phyloP scores from a whole-genome alignment of 176 grass and related monocot genomes.

The Eragrostis nindensis region DNA sequence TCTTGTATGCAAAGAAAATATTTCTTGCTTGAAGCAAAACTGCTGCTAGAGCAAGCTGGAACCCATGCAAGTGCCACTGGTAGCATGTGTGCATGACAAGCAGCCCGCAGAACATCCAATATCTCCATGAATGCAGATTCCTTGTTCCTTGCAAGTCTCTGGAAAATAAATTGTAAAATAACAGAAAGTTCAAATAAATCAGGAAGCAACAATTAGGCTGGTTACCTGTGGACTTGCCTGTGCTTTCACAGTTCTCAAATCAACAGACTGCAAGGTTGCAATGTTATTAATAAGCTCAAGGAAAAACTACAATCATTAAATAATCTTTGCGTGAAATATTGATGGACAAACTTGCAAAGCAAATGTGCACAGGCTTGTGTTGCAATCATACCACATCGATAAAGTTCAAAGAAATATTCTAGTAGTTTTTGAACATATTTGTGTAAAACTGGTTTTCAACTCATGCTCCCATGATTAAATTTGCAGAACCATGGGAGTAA shows the following conservation, averaged over 20 bases:
- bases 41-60: conserved; percentile 35
- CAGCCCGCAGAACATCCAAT: conserved; percentile 50
- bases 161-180: neutral
- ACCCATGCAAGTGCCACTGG: conserved; percentile 81
- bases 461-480: too few relatives aligned
- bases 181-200: conserved; percentile 8
- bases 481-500: too few relatives aligned
- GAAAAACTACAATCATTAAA: neutral
- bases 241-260: conserved; percentile 26
- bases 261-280: conserved; percentile 42
- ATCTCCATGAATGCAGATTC: conserved; percentile 67
- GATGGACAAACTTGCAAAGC: too few relatives aligned
- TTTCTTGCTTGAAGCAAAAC: neutral
- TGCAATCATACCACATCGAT: too few relatives aligned
- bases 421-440: too few relatives aligned
- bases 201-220: neutral
- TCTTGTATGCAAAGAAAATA: conserved; percentile 55
- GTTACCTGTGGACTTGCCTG: conserved; percentile 31
- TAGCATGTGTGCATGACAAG: conserved; percentile 71
- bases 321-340: neutral
- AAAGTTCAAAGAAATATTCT: too few relatives aligned
- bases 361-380: too few relatives aligned
- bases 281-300: conserved; percentile 12
- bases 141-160: conserved; percentile 43
- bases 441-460: too few relatives aligned